A percentile compares a stretch with the other conserved stretches of the same genome.
Conservation (phyloP, 148 eudicot genomes). For the Agrostemma githago region DNA sequence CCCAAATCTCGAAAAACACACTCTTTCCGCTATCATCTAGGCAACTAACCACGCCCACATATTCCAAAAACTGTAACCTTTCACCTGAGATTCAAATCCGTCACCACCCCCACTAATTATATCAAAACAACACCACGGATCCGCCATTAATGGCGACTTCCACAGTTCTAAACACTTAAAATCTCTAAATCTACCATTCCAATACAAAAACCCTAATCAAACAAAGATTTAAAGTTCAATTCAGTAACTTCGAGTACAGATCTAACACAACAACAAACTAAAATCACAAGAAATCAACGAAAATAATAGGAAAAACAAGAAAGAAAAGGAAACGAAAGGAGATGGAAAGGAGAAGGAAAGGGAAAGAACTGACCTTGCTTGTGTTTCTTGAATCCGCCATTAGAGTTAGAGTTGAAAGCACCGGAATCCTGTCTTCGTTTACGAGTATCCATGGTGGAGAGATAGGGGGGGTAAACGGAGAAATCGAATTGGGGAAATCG, state of each 20-base stretch:
- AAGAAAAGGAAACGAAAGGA: no score
- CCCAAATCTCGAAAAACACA: background rate
- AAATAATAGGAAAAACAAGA: background rate
- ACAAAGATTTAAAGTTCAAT: no score
- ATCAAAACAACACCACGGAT: no score
- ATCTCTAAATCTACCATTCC: no score
- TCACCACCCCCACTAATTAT: no score
- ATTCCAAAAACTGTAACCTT: no score
- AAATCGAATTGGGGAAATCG: background rate
- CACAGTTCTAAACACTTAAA: no score
- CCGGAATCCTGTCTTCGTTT: constrained; percentile 36
- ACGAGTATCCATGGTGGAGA: constrained; percentile 30
- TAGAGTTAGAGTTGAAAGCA: constrained; percentile 27
- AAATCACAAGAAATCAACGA: background rate
- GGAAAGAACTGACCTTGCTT: constrained; percentile 33
- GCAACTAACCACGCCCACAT: background rate
- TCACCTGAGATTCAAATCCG: no score
- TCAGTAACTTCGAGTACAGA: constrained; percentile 16
- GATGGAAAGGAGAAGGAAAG: no score
- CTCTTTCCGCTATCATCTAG: background rate
- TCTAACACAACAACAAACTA: constrained; percentile 15
- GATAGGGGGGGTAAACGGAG: background rate
- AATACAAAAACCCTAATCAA: no score
- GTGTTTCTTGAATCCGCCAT: constrained; percentile 46
- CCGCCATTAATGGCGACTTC: no score